Evolutionary conservation across 768 basidiomycete species (phyloP).

Genomic region (Asterophora lycoperdoides): DNA sequence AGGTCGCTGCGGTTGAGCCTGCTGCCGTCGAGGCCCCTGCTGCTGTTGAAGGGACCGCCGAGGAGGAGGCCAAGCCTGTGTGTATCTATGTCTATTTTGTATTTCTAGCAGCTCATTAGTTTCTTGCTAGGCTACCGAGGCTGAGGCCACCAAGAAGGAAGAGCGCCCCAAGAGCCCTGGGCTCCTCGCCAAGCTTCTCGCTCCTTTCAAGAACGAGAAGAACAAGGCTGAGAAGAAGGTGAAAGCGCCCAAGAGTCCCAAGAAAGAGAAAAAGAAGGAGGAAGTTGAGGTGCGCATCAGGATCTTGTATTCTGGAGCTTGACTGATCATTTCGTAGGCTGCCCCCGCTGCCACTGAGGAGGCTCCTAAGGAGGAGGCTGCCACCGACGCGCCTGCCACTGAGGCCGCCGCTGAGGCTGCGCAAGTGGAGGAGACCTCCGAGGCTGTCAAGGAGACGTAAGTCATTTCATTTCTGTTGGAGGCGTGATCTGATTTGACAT

Average conservation of each 20-base stretch:
- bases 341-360: slow-evolving; percentile 38
- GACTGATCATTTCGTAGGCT: slow-evolving; percentile 19
- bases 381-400: slow-evolving; percentile 28
- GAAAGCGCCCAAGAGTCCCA: slow-evolving; percentile 70
- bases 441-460: slow-evolving; percentile 72
- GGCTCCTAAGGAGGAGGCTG: slow-evolving; percentile 30
- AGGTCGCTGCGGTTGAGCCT: slow-evolving; percentile 10
- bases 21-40: slow-evolving; percentile 18
- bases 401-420: slow-evolving; percentile 34
- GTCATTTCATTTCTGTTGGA: slow-evolving; percentile 15
- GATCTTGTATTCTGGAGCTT: neutral
- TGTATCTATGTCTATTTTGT: slow-evolving; percentile 13
- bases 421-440: slow-evolving; percentile 48
- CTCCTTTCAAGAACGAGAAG: slow-evolving; percentile 72
- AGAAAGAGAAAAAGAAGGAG: slow-evolving; percentile 82
- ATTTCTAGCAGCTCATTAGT: slow-evolving; percentile 1
- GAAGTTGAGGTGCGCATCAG: slow-evolving; percentile 48
- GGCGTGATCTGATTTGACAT: neutral
- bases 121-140: slow-evolving; percentile 36
- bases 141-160: slow-evolving; percentile 62
- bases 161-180: slow-evolving; percentile 78
- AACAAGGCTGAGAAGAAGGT: slow-evolving; percentile 55
- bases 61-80: slow-evolving; percentile 42
- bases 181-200: slow-evolving; percentile 73
- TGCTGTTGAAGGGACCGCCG: slow-evolving; percentile 27